Conservation (phyloP, 2,329 filamentous ascomycete genomes). For the Ophiostoma perfectum region DNA sequence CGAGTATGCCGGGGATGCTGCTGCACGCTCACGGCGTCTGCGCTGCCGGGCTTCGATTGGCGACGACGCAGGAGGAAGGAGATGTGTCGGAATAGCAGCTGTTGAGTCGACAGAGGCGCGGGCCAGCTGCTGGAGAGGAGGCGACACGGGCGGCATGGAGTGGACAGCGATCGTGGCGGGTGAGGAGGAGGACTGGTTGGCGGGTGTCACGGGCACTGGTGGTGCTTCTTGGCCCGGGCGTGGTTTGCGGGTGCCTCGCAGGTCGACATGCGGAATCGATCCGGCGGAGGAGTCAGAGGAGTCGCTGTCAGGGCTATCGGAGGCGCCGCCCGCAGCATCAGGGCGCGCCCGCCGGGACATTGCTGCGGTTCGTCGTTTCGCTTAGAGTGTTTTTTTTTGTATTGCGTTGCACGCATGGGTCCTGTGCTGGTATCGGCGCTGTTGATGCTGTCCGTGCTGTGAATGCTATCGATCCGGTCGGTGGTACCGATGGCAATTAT, state of each 20-base stretch:
- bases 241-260: slow-evolving; percentile 10
- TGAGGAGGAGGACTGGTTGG: neutral
- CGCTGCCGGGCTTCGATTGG: slow-evolving; percentile 1
- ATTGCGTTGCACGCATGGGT: neutral
- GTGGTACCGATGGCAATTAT: neutral
- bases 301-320: slow-evolving; percentile 15
- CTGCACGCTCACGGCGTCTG: slow-evolving; percentile 6
- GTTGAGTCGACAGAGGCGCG: neutral
- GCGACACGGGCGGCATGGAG: slow-evolving; percentile 11
- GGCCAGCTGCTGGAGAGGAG: neutral
- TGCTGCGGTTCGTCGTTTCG: neutral
- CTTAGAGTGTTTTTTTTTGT: neutral
- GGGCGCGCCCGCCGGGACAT: slow-evolving; percentile 8
- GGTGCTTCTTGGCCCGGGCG: neutral
- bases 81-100: neutral
- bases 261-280: slow-evolving; percentile 13
- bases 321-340: slow-evolving; percentile 2
- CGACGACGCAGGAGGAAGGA: neutral
- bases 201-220: slow-evolving; percentile 1
- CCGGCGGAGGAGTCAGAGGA: neutral
- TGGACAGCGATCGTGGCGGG: slow-evolving; percentile 5
- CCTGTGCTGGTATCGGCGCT: no score
- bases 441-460: neutral
- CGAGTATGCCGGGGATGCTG: neutral
- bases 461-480: neutral